Evolutionary conservation across 2,329 filamentous ascomycete genomes (phyloP), one percentile per base, ranked within the genome.

Genomic region (Camillea tinctor): DNA sequence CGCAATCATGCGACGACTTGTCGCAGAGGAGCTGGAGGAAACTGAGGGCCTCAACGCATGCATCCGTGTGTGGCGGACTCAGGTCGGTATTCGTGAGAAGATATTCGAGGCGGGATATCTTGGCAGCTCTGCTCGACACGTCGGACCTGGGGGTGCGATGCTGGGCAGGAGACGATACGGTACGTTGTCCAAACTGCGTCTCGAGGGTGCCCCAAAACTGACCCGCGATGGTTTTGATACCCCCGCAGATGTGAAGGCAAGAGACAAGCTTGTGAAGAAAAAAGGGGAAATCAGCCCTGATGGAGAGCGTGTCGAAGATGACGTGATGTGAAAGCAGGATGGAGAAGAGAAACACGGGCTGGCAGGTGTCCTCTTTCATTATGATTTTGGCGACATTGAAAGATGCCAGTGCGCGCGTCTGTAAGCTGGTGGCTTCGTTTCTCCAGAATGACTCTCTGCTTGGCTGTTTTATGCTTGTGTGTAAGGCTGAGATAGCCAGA

Each of bases 401-500:
- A 8, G 54, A 51, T 4, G 52, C 19, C 15, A 68, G 49, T 9
- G 60, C 63, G 7, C 65, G 63, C 4, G 63, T 67, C 21, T 69
- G 67, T 21, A 68, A 56, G 8, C 59, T 55, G 13, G 64, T 67
- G 1, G 67, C 65, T 49, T 69, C 65, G 24, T 58, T 51, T 24
- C 20, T 59, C 20, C 66, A 68, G 54, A 64, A 58, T 9, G 21
- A 20, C 24, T 15, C 23, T n/a, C 59, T 52, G 21, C 66, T 49
- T 15, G 67, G 55, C 4, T 69, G 68, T 2, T 73, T 63, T 2
- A 68, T 72, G 58, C 74, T 75, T 52, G 73, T 64, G 58, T 83
- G 79, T 2, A 79, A 70, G 4, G 80, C 79, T 13, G 79, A 73
- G 52, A 80, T 63, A 48, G 79, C 80, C 11, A 83, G 74, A 4